Conservation (phyloP, 2,329 filamentous ascomycete species). For the Pseudogymnoascus sp. region DNA sequence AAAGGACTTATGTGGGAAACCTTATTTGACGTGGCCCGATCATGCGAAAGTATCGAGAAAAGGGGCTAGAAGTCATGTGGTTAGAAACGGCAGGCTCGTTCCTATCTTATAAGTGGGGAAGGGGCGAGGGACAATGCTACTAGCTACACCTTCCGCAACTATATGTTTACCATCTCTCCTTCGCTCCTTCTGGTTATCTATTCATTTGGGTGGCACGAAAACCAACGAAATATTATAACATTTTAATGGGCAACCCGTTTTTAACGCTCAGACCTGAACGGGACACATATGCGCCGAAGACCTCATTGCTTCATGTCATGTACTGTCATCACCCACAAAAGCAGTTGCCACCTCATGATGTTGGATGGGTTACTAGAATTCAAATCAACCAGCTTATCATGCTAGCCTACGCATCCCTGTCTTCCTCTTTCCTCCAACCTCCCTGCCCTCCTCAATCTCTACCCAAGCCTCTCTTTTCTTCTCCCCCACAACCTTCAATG, state of each 20-base stretch:
- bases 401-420: slow-evolving; percentile 45
- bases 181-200: background rate
- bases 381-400: background rate
- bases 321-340: background rate
- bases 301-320: background rate
- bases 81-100: too few species aligned
- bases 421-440: slow-evolving; percentile 80
- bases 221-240: background rate
- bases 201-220: background rate
- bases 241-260: background rate
- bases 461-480: slow-evolving; percentile 88
- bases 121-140: too few species aligned
- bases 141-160: too few species aligned
- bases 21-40: too few species aligned
- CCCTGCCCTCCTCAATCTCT: slow-evolving; percentile 84
- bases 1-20: too few species aligned
- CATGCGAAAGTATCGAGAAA: too few species aligned
- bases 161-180: too few species aligned
- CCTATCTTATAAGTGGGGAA: too few species aligned
- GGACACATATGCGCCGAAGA: background rate
- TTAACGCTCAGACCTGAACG: background rate
- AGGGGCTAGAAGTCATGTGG: too few species aligned
- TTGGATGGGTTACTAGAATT: background rate
- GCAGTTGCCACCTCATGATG: background rate
- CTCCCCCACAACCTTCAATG: slow-evolving; percentile 80